Evolutionary conservation across 257 asterid species (phyloP).

Genomic region (Ocimum tenuiflorum): DNA sequence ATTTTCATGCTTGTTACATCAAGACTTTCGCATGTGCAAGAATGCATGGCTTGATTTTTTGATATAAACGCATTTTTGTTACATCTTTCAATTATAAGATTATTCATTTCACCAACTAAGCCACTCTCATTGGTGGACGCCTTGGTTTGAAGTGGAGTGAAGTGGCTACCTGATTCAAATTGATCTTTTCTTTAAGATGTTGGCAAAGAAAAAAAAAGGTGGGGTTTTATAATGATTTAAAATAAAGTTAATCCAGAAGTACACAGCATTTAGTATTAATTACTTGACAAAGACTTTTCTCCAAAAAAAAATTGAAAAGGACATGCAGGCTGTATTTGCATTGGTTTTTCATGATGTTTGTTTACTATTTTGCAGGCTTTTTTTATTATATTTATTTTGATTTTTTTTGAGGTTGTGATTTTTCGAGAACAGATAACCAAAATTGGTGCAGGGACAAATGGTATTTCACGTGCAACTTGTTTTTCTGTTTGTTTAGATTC

Average conservation of each 20-base stretch:
- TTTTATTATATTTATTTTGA: no score
- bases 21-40: background rate
- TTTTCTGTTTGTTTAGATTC: background rate
- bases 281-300: no score
- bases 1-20: no score
- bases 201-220: background rate
- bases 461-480: background rate
- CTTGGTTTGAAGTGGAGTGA: background rate
- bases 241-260: background rate
- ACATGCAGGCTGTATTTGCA: background rate
- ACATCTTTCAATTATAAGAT: no score
- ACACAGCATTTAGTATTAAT: background rate
- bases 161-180: background rate
- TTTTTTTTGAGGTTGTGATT: no score
- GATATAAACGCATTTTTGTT: no score
- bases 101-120: background rate
- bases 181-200: background rate
- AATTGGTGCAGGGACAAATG: no score
- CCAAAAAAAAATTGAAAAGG: background rate
- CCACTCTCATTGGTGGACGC: background rate
- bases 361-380: no score
- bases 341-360: background rate
- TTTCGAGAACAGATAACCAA: no score
- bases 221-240: background rate
- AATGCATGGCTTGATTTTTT: no score